Evolutionary conservation across 108 stramenopile genomes (phyloP), one percentile per base, ranked within the genome.

Genomic region (Chaetoceros tenuissimus): DNA sequence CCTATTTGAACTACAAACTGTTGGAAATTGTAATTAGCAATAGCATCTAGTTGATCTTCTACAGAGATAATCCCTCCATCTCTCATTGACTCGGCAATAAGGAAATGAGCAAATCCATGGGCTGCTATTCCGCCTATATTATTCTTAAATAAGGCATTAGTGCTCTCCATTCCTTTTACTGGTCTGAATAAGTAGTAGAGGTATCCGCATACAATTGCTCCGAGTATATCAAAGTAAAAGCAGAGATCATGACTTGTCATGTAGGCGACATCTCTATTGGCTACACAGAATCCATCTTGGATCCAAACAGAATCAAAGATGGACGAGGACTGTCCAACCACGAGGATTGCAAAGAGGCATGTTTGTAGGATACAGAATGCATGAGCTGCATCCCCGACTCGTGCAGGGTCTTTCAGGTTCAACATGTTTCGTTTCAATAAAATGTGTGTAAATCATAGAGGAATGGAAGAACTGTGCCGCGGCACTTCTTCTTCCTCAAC

Each of bases 51-150:
- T 22, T 57, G 22, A n/a, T 30, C 47, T 17, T 50, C 57, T 24
- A 20, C 64, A 17, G 19, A 1, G 28, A 22, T n/a, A 2, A 19
- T 22, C 5, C 24, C 50, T 19, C 24, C 24, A 3, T 53, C 51
- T 26, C 66, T 50, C 18, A 67, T 60, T 0, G 26, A 43, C 25
- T 44, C 28, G 51, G 30, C 58, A 20, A 67, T 5, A 0, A 43
- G 1, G 21, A 51, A 58, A 60, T 67, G 66, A 0, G 40, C 66
- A 17, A 67, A 13, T 13, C 66, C 66, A 29, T 67, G 66, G 10
- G 40, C 50, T 17, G 60, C 29, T 2, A 67, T 52, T 3, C 59
- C 66, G 0, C 27, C 17, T 26, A 69, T 48, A 28, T 53, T 16
- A 67, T n/a, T n/a, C n/a, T n/a, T n/a, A n/a, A n/a, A n/a, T n/a